Conservation (phyloP, 2,329 filamentous ascomycete genomes). For the Fusarium xylarioides region DNA sequence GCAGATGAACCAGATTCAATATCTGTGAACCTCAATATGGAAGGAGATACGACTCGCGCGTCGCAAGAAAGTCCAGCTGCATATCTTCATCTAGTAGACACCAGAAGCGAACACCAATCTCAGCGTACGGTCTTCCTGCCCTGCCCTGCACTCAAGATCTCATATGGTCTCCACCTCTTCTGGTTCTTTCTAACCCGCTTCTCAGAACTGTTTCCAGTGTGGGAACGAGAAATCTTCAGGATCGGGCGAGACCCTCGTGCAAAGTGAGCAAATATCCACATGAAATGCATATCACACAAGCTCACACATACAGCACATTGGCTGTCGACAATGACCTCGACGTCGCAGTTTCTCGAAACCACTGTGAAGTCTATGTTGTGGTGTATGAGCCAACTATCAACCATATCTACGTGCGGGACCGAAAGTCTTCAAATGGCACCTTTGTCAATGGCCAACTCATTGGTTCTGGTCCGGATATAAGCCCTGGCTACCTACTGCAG, state of each 20-base stretch:
- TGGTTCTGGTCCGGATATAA: slow-evolving; percentile 49
- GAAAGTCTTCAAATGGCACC: slow-evolving; percentile 63
- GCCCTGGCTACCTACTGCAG: slow-evolving; percentile 58
- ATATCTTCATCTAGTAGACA: slow-evolving; percentile 40
- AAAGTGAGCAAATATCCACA: slow-evolving; percentile 42
- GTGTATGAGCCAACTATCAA: slow-evolving; percentile 56
- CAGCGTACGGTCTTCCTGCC: slow-evolving; percentile 36
- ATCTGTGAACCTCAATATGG: slow-evolving; percentile 26
- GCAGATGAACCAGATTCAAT: not conserved
- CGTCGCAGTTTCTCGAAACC: slow-evolving; percentile 59
- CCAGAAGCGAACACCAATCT: slow-evolving; percentile 36
- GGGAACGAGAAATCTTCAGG: slow-evolving; percentile 46
- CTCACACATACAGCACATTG: slow-evolving; percentile 47
- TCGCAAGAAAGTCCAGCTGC: slow-evolving; percentile 38
- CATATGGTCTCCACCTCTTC: slow-evolving; percentile 7
- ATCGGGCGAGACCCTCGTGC: slow-evolving; percentile 48
- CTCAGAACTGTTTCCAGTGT: slow-evolving; percentile 43
- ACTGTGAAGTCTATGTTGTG: slow-evolving; percentile 65
- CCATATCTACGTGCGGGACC: slow-evolving; percentile 65
- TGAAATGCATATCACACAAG: not conserved
- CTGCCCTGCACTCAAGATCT: not conserved
- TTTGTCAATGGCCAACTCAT: slow-evolving; percentile 59
- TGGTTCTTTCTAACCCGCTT: slow-evolving; percentile 20
- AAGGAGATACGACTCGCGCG: slow-evolving; percentile 8
- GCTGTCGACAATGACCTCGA: slow-evolving; percentile 50